Evolutionary conservation across 768 basidiomycete species (phyloP).

Genomic region (Lactarius hatsudake): DNA sequence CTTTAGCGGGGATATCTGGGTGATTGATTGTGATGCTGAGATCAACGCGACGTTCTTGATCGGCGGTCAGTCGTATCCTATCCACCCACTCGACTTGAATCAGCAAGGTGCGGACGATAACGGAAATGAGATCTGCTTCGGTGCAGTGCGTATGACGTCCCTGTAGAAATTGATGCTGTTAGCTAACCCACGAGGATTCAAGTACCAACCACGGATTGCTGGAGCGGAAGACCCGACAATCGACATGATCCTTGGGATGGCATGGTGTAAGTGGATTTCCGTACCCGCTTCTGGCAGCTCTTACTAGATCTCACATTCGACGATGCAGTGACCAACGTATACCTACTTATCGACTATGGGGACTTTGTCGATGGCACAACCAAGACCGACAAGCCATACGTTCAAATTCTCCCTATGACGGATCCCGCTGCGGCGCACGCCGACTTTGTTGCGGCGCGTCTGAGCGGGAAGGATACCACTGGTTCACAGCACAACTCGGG

Average conservation of each 20-base stretch:
- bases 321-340: slow-evolving; percentile 59
- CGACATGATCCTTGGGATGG: slow-evolving; percentile 72
- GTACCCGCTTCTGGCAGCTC: neutral
- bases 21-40: slow-evolving; percentile 58
- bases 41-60: slow-evolving; percentile 67
- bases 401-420: slow-evolving; percentile 61
- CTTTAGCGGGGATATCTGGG: slow-evolving; percentile 52
- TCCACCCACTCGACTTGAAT: slow-evolving; percentile 65
- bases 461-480: slow-evolving; percentile 12
- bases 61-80: slow-evolving; percentile 50
- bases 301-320: neutral
- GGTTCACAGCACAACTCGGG: neutral
- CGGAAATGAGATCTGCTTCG: slow-evolving; percentile 36
- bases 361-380: slow-evolving; percentile 49
- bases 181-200: slow-evolving; percentile 2
- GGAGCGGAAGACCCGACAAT: slow-evolving; percentile 51
- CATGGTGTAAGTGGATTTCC: slow-evolving; percentile 49
- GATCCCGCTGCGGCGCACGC: slow-evolving; percentile 24
- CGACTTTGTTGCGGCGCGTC: slow-evolving; percentile 18
- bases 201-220: slow-evolving; percentile 67
- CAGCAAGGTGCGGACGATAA: slow-evolving; percentile 34
- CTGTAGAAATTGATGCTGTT: neutral
- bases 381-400: slow-evolving; percentile 46
- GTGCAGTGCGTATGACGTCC: slow-evolving; percentile 29
- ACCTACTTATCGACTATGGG: slow-evolving; percentile 61